phyloP scores from a whole-genome alignment of 106 monocot genomes.

The Amphibolis antarctica region DNA sequence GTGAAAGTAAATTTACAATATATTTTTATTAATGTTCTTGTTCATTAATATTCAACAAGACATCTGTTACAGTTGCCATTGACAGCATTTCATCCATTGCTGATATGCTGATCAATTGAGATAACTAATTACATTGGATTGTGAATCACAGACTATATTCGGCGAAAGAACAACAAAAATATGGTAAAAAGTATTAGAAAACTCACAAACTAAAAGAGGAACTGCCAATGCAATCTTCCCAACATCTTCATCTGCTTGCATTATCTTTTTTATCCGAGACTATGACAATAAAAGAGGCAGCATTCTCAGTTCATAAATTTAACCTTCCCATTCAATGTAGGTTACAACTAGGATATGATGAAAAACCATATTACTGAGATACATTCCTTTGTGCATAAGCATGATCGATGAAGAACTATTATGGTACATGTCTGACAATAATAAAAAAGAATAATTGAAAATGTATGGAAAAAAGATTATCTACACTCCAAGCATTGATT shows the following conservation, averaged over 20 bases:
- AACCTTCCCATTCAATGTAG: neutral
- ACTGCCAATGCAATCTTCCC: conserved; percentile 94
- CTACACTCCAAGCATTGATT: no score
- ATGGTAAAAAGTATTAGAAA: neutral
- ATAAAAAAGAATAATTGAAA: neutral
- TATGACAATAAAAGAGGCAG: conserved; percentile 15
- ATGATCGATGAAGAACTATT: neutral
- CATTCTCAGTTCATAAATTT: neutral
- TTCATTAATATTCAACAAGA: no score
- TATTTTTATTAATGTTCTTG: no score
- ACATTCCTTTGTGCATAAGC: no score
- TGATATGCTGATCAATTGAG: neutral
- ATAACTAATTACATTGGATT: neutral
- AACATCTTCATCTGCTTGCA: conserved; percentile 98
- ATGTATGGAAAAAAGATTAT: no score
- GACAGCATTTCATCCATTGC: neutral
- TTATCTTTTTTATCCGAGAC: conserved; percentile 97
- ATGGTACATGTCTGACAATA: no score
- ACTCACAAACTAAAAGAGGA: conserved; percentile 98
- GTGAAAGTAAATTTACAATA: no score
- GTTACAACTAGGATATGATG: neutral
- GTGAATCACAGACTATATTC: neutral
- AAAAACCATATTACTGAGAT: neutral
- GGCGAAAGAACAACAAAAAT: neutral
- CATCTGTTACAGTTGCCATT: neutral